Percentiles rank a stretch among this genome's conserved stretches.
Evolutionary conservation across 208 protist species (phyloP).

Genomic region (Wallacemonas collosoma): DNA sequence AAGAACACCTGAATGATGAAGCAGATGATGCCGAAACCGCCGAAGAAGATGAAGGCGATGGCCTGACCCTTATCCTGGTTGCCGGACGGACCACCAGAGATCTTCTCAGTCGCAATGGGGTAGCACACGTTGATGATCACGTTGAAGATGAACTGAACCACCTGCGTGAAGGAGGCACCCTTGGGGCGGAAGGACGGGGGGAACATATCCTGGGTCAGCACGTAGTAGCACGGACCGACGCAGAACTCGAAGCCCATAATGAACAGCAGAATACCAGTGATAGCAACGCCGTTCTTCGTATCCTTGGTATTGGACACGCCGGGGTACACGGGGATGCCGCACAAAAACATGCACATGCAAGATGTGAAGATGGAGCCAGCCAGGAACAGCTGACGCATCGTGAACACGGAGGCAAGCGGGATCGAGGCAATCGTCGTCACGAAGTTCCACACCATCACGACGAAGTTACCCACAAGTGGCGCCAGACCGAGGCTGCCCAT

Average conservation of each 20-base stretch:
- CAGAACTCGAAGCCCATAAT: constrained; percentile 77
- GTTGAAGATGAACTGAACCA: constrained; percentile 86
- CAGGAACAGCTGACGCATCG: constrained; percentile 80
- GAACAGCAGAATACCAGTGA: constrained; percentile 81
- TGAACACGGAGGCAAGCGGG: constrained; percentile 61
- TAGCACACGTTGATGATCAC: constrained; percentile 89
- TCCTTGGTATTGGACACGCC: constrained; percentile 37
- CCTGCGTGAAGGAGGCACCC: constrained; percentile 65
- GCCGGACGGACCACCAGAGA: constrained; percentile 80
- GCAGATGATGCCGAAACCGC: constrained; percentile 60
- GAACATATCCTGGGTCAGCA: constrained; percentile 85
- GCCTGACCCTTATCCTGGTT: constrained; percentile 88
- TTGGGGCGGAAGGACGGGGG: constrained; percentile 74
- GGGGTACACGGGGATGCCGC: constrained; percentile 83
- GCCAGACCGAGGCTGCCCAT: constrained; percentile 63
- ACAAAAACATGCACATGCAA: constrained; percentile 72
- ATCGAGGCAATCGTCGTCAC: constrained; percentile 78
- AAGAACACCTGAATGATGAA: constrained; percentile 79
- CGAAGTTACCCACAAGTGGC: constrained; percentile 75
- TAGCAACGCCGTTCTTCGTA: constrained; percentile 69
- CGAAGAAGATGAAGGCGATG: constrained; percentile 90
- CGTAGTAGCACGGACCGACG: constrained; percentile 80
- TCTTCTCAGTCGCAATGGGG: constrained; percentile 73
- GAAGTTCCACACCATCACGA: constrained; percentile 90
- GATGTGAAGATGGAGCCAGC: constrained; percentile 59